phyloP scores from a whole-genome alignment of 352 stramenopile genomes.

The Phytophthora sp. region DNA sequence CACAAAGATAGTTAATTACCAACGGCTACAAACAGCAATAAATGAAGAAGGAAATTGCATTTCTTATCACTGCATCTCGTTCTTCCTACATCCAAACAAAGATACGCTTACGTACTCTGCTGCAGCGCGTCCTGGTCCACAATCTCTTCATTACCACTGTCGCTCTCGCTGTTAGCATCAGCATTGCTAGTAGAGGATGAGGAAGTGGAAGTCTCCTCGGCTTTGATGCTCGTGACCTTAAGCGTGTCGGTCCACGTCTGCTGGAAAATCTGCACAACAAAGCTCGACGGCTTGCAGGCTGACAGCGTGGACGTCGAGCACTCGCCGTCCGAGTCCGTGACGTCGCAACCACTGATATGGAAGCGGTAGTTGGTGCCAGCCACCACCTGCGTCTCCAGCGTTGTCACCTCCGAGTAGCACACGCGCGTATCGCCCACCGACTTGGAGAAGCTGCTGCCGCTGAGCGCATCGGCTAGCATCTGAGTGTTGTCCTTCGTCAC shows the following conservation, averaged over 20 bases:
- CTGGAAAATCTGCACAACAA: constrained; percentile 61
- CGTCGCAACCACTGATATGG: constrained; percentile 57
- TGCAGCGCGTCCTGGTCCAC: constrained; percentile 7
- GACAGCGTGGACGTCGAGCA: constrained; percentile 40
- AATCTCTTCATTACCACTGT: constrained; percentile 7
- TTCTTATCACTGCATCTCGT: constrained; percentile 17
- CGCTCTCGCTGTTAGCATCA: neutral
- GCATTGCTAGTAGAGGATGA: constrained; percentile 6
- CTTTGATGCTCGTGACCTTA: constrained; percentile 59
- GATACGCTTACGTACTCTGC: constrained; percentile 35
- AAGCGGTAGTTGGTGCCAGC: constrained; percentile 82
- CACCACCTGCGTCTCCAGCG: constrained; percentile 70
- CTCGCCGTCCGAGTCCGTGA: constrained; percentile 43
- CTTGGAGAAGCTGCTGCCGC: constrained; percentile 32
- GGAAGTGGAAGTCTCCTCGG: constrained; percentile 1
- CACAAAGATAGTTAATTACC: constrained; percentile 20
- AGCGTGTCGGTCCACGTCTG: constrained; percentile 69
- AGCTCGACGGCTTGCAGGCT: constrained; percentile 40
- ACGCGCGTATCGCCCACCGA: constrained; percentile 46
- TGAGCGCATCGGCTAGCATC: constrained; percentile 41
- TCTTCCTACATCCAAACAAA: constrained; percentile 13
- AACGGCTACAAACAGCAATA: constrained; percentile 9
- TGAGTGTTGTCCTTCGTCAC: constrained; percentile 33
- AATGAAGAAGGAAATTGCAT: constrained; percentile 21
- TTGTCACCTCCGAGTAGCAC: constrained; percentile 45